These are phyloP conservation scores for Vitis rupestris DNA, from an alignment of 164 flowering plant genomes.

Conservation along the genomic window DNA sequence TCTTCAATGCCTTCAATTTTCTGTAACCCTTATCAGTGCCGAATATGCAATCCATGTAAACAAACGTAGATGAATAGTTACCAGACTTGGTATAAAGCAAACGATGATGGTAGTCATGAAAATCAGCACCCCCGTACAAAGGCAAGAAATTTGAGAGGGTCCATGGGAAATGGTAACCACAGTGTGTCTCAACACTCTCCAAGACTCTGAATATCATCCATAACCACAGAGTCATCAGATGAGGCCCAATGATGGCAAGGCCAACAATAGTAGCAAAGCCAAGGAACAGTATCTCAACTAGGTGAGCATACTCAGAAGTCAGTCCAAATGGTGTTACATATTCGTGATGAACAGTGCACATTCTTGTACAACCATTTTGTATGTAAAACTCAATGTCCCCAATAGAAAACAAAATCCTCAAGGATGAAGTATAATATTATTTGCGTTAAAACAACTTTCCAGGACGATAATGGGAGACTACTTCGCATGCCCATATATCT, in stretches of 20 bases:
- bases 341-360: constrained; percentile 98
- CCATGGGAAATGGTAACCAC: constrained; percentile 99
- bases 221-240: constrained; percentile 86
- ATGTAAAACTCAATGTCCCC: constrained; percentile 94
- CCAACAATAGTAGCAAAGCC: constrained; percentile 98
- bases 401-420: constrained; percentile 92
- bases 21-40: constrained; percentile 93
- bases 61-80: constrained; percentile 91
- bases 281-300: constrained; percentile 94
- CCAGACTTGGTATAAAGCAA: constrained; percentile 94
- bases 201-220: constrained; percentile 96
- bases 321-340: constrained; percentile 98
- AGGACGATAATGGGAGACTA: constrained; percentile 95
- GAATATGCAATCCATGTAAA: constrained; percentile 96
- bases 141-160: constrained; percentile 89
- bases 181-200: constrained; percentile 98
- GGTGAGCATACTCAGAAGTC: constrained; percentile 99
- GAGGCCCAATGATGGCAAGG: constrained; percentile 97
- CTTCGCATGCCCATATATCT: constrained; percentile 94
- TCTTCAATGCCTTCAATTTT: constrained; percentile 76
- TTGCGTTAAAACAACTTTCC: constrained; percentile 81
- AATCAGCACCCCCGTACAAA: constrained; percentile 93
- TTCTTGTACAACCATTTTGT: constrained; percentile 98
- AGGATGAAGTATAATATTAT: constrained; percentile 86
- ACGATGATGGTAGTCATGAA: constrained; percentile 99